These are phyloP conservation scores for Hyaloperonospora arabidopsidis DNA, from an alignment of 352 stramenopile species.

Conservation along the genomic window DNA sequence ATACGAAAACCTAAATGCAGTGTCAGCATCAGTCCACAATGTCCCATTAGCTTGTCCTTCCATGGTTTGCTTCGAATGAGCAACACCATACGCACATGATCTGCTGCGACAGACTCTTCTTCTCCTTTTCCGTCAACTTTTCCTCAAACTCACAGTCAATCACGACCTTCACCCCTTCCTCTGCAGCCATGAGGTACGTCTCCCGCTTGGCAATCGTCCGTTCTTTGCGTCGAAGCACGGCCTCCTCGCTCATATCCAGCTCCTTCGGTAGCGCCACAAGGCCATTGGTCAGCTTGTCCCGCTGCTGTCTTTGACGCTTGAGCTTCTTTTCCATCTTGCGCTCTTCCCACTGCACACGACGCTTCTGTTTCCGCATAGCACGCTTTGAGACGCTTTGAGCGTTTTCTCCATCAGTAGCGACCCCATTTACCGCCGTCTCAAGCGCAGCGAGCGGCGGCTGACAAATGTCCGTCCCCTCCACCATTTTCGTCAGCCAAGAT, in stretches of 20 bases:
- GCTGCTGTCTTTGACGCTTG: slow-evolving; percentile 45
- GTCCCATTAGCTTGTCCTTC: not conserved
- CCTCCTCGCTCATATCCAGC: slow-evolving; percentile 75
- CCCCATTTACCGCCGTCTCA: not conserved
- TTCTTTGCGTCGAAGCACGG: slow-evolving; percentile 54
- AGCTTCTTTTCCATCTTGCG: slow-evolving; percentile 85
- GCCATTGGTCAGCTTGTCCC: slow-evolving; percentile 24
- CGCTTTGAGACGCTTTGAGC: slow-evolving; percentile 39
- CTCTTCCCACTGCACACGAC: slow-evolving; percentile 57
- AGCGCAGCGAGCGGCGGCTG: not conserved
- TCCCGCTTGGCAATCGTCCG: slow-evolving; percentile 62
- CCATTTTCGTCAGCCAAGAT: too few species aligned
- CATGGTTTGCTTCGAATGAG: not conserved
- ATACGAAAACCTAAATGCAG: slow-evolving; percentile 63
- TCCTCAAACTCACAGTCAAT: slow-evolving; percentile 93
- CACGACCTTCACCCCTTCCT: slow-evolving; percentile 77
- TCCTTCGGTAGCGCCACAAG: slow-evolving; percentile 31
- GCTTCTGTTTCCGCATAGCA: slow-evolving; percentile 50
- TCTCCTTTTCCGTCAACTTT: slow-evolving; percentile 88
- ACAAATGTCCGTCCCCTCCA: too few species aligned
- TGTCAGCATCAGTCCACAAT: not conserved
- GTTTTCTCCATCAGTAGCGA: slow-evolving; percentile 2
- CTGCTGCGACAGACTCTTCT: slow-evolving; percentile 90
- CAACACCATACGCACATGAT: slow-evolving; percentile 85
- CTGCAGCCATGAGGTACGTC: slow-evolving; percentile 70